phyloP scores from a whole-genome alignment of 306 rosid genomes.

The Cyamopsis tetragonoloba region DNA sequence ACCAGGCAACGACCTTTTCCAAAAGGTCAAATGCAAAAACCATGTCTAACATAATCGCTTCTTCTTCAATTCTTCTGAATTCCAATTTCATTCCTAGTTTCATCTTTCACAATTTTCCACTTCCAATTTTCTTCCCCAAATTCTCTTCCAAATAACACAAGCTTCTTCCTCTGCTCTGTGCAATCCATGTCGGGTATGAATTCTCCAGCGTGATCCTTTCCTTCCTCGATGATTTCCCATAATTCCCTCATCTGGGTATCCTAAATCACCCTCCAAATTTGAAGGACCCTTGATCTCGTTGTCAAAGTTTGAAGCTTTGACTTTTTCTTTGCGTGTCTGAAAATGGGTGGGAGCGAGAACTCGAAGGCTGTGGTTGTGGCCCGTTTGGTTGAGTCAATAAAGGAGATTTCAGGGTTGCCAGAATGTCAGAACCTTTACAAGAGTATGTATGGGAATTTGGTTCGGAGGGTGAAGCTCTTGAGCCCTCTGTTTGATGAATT shows the following conservation, averaged over 20 bases:
- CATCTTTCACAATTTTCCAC: not conserved
- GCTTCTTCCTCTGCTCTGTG: slow-evolving; percentile 5
- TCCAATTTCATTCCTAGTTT: not conserved
- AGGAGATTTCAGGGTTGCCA: slow-evolving; percentile 58
- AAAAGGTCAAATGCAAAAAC: slow-evolving; percentile 7
- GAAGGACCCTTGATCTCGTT: not conserved
- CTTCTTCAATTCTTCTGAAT: not conserved
- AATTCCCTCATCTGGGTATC: slow-evolving; percentile 32
- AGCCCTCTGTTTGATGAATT: slow-evolving; percentile 92
- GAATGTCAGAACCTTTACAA: slow-evolving; percentile 69
- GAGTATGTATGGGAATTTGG: slow-evolving; percentile 67
- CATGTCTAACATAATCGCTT: not conserved
- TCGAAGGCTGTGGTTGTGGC: slow-evolving; percentile 32
- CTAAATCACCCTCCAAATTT: slow-evolving; percentile 7
- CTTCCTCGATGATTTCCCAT: slow-evolving; percentile 2
- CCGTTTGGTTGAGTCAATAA: slow-evolving; percentile 56
- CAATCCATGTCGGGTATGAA: slow-evolving; percentile 18
- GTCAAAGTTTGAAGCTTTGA: slow-evolving; percentile 28
- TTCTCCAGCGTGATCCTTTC: slow-evolving; percentile 12
- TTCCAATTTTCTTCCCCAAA: not conserved
- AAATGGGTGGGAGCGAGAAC: slow-evolving; percentile 54
- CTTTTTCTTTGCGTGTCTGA: slow-evolving; percentile 16
- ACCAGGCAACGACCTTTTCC: slow-evolving; percentile 1
- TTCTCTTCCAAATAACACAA: not conserved
- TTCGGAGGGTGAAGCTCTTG: slow-evolving; percentile 75